Conservation (phyloP, 495 filamentous ascomycete genomes). For the Daldinia grandis region DNA sequence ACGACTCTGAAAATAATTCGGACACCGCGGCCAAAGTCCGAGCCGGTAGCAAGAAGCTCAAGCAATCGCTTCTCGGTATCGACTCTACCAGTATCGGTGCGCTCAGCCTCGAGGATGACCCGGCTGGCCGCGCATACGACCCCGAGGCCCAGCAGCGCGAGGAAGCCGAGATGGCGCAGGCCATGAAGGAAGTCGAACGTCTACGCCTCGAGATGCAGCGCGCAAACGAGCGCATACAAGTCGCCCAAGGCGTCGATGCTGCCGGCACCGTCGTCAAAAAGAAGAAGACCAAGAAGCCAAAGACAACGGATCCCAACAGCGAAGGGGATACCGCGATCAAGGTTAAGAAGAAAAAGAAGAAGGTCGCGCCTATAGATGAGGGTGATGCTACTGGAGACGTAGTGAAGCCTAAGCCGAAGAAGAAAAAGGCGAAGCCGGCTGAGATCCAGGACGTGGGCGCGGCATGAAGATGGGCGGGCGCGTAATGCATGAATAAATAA, state of each 20-base stretch:
- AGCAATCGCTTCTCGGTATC: constrained; percentile 73
- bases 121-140: constrained; percentile 50
- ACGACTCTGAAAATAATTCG: constrained; percentile 57
- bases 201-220: constrained; percentile 90
- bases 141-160: constrained; percentile 66
- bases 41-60: constrained; percentile 49
- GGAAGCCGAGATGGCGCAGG: constrained; percentile 83
- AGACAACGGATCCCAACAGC: constrained; percentile 14
- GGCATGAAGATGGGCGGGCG: background rate
- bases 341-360: constrained; percentile 60
- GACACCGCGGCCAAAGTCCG: constrained; percentile 47
- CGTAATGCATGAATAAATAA: background rate
- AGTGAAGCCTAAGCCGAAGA: constrained; percentile 47
- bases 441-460: constrained; percentile 31
- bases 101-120: constrained; percentile 66
- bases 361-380: constrained; percentile 43
- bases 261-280: constrained; percentile 81
- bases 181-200: constrained; percentile 85
- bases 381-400: constrained; percentile 24
- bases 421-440: constrained; percentile 52
- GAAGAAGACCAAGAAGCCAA: constrained; percentile 60
- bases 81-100: constrained; percentile 80
- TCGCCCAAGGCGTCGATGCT: constrained; percentile 70
- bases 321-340: constrained; percentile 32
- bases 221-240: constrained; percentile 81